Base-by-base conservation (phyloP, 106 monocot species). In the Phalaenopsis equestris region DNA sequence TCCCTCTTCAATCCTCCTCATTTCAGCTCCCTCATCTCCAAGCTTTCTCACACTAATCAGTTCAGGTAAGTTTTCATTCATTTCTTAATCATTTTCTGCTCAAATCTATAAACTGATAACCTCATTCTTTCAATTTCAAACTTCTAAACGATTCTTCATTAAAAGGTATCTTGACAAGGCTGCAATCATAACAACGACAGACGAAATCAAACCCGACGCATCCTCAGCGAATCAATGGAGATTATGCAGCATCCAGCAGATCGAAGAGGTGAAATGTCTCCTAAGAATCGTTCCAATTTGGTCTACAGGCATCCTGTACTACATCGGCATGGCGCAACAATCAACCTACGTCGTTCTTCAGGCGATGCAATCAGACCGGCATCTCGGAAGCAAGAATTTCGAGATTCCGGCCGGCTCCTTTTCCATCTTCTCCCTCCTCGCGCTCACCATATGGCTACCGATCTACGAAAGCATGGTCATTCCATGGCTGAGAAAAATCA, bases 341-440 rank as follows among this genome's bases (percentile, higher is more conserved):
- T 77, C 75, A 3, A 87, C 84, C 43, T 91, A 87, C 58, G 83
- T 83, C 1, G 80, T 87, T 43, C 43, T 89, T 14, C 83, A 87
- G 46, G 88, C 91, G 9, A 41, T 85, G 16, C 83, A 87, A 79
- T 83, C 86, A 8, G 81, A 91, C 77, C 77, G 91, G 4, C 86
- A 75, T n/a, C 17, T 89, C 18, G 86, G 86, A 56, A 17, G 43
- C 37, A 48, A 36, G 18, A 41, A 78, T 23, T 89, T 91, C 76
- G 75, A 89, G 83, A 91, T 91, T 56, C 91, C 91, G 18, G 87
- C 89, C 1, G 89, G 79, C 4, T 91, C 91, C 64, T 85, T 89
- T 67, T 65, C 76, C 72, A 83, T 89, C 67, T 89, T 91, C 75
- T 16, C 79, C 41, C 87, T 89, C 76, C 82, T 89, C 19, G 85